Evolutionary conservation across 169 alveolate species (phyloP), one percentile per base, ranked within the genome.

Genomic region (Besnoitia besnoiti): DNA sequence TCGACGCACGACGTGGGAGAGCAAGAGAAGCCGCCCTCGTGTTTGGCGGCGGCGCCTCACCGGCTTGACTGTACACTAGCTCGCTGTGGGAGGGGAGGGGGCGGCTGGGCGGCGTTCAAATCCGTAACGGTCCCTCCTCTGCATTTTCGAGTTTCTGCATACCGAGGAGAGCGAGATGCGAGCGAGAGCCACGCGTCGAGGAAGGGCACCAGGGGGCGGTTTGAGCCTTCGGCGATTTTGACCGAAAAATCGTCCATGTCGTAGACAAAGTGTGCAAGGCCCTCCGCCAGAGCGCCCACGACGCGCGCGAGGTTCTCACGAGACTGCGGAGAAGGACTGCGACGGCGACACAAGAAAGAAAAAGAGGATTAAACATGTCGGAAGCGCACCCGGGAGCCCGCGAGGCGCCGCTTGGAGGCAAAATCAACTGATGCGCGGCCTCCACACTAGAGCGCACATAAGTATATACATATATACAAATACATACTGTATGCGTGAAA

Each of bases 191-290:
- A 67, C 10, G 80, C 40, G 47, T 67, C 39, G 47, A 67, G 44
- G 80, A 67, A 67, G 39, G 80, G 44, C 14, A 42, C 80, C 14
- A 67, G 44, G n/a, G 80, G 80, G 0, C 46, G 47, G n/a, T 67
- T 33, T 24, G 24, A 5, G 3, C 80, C 42, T 1, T 35, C 42
- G 12, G 12, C n/a, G 44, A 67, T 67, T 1, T 67, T 35, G 21
- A 67, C 80, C 10, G 80, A 33, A 16, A 16, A 35, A n/a, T 67
- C 80, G 12, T 30, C 46, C 39, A 67, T n/a, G 10, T 67, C 80
- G 44, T 67, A 67, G 12, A 67, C 80, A 16, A 67, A 67, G 44
- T 67, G 80, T 1, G 80, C 80, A 3, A 67, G 80, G 80, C 80
- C 80, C 12, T 67, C 80, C 12, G 80, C 80, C 21, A 67, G 8